Conservation (phyloP, 495 filamentous ascomycete species). For the Parathielavia appendiculata region DNA sequence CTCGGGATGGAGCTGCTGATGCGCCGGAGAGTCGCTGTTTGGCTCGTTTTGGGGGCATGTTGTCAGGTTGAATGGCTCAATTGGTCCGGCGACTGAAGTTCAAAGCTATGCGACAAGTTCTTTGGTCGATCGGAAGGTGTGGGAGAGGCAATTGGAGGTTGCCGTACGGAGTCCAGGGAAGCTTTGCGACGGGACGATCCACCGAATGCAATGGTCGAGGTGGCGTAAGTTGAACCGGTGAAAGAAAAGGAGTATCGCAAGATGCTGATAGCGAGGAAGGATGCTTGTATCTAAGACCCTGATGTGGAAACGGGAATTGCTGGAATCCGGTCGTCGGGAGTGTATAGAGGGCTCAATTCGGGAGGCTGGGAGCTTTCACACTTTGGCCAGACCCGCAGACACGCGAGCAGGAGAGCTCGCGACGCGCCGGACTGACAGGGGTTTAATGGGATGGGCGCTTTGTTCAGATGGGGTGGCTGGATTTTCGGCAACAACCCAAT, state of each 20-base stretch:
- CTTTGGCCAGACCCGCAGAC: slow-evolving; percentile 1
- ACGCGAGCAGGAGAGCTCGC: background rate
- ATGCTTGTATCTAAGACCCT: slow-evolving; percentile 3
- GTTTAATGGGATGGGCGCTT: slow-evolving; percentile 21
- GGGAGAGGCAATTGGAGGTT: background rate
- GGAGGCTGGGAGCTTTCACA: slow-evolving; percentile 14
- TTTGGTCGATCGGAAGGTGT: background rate
- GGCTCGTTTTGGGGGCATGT: slow-evolving; percentile 14
- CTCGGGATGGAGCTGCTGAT: background rate
- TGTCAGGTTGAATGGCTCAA: background rate
- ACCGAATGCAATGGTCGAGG: background rate
- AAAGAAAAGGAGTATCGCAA: slow-evolving; percentile 3
- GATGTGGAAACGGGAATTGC: background rate
- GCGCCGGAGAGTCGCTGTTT: slow-evolving; percentile 3
- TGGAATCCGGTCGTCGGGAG: background rate
- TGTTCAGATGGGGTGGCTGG: too few species aligned
- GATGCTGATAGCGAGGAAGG: background rate
- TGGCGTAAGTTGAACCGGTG: slow-evolving; percentile 4
- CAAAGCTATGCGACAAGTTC: slow-evolving; percentile 2
- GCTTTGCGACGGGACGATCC: slow-evolving; percentile 7
- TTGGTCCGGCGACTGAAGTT: background rate
- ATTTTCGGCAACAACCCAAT: too few species aligned
- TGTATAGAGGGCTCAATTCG: slow-evolving; percentile 10
- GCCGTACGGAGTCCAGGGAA: background rate
- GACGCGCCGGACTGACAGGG: slow-evolving; percentile 10